These are phyloP conservation scores for Alternaria postmessia DNA, from an alignment of 2,329 filamentous ascomycete genomes.

Conservation along the genomic window DNA sequence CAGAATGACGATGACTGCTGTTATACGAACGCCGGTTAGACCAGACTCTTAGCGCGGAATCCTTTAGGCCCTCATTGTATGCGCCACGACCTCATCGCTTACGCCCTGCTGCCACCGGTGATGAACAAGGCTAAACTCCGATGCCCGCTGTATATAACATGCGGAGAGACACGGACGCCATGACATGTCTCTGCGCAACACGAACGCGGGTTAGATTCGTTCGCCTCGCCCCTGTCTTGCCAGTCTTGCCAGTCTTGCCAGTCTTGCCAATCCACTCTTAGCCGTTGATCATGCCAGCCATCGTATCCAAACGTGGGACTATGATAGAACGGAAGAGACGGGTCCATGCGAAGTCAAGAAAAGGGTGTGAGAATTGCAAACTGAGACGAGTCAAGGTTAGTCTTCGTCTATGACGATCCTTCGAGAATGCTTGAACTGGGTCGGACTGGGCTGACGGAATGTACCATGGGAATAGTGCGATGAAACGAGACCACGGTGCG, in stretches of 20 bases:
- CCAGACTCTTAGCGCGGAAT: not conserved
- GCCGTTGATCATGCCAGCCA: slow-evolving; percentile 23
- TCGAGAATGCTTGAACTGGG: not conserved
- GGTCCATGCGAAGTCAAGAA: slow-evolving; percentile 62
- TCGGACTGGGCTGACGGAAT: not conserved
- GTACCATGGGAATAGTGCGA: slow-evolving; percentile 59
- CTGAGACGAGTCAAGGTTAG: slow-evolving; percentile 62
- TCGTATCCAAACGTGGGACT: slow-evolving; percentile 14
- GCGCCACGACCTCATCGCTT: not conserved
- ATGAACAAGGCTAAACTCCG: slow-evolving; percentile 4
- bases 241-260: not conserved
- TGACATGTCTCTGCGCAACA: not conserved
- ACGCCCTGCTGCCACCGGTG: not conserved
- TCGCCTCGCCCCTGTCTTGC: not conserved
- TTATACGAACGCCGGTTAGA: not conserved
- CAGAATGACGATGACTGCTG: not conserved
- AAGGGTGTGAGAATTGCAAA: slow-evolving; percentile 66
- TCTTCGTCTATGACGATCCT: not conserved
- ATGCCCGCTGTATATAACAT: not conserved
- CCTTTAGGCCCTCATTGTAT: not conserved
- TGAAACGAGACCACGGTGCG: slow-evolving; percentile 60
- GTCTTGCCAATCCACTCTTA: not conserved
- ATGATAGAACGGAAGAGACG: slow-evolving; percentile 30
- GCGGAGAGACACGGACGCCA: not conserved
- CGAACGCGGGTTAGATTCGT: not conserved